Evolutionary conservation across 2,329 filamentous ascomycete species (phyloP).

Genomic region (Ceratocystis variospora): DNA sequence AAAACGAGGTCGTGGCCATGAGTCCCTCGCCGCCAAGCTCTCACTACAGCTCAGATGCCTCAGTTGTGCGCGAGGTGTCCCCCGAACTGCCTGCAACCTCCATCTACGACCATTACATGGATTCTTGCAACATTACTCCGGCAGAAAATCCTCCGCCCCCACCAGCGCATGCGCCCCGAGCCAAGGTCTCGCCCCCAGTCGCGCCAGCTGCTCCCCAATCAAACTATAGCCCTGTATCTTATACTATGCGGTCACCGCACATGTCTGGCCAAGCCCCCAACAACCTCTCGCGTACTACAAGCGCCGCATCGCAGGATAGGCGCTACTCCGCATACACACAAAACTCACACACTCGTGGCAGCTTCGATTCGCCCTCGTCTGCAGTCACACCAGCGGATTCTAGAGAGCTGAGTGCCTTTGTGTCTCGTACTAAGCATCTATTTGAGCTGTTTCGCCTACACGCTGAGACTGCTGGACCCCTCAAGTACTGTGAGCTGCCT

Average conservation of each 20-base stretch:
- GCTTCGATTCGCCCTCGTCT: not conserved
- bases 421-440: conserved; percentile 55
- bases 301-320: conserved; percentile 23
- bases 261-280: conserved; percentile 3
- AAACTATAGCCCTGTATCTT: conserved; percentile 14
- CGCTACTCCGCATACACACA: conserved; percentile 21
- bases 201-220: conserved; percentile 5
- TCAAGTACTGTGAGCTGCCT: conserved; percentile 47
- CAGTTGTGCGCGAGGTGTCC: conserved; percentile 15
- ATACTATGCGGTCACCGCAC: conserved; percentile 10
- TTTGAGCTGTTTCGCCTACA: conserved; percentile 64
- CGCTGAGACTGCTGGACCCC: conserved; percentile 56
- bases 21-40: conserved; percentile 17
- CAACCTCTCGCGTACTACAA: conserved; percentile 22
- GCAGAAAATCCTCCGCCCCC: not conserved
- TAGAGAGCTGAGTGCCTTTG: conserved; percentile 47
- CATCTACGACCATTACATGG: conserved; percentile 10
- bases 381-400: not conserved
- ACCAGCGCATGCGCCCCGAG: not conserved
- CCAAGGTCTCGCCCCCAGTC: not conserved
- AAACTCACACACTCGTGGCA: conserved; percentile 10
- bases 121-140: not conserved
- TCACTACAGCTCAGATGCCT: conserved; percentile 12
- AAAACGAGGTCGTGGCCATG: not conserved
- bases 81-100: conserved; percentile 8